phyloP scores from a whole-genome alignment of 2,329 filamentous ascomycete genomes.

The Aspergillus ochraceoroseus region DNA sequence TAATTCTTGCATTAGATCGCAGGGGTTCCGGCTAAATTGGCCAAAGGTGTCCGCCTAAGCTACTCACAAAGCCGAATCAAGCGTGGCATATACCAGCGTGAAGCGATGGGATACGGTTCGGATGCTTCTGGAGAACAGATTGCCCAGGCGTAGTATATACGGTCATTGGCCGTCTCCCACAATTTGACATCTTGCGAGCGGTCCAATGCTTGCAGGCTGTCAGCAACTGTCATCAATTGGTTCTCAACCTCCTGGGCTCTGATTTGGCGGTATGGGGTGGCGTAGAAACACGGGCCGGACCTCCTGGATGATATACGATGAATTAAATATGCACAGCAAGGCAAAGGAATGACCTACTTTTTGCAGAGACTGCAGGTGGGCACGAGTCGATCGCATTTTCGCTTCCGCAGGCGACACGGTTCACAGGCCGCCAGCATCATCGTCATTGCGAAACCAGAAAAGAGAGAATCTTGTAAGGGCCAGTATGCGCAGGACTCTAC shows the following conservation, averaged over 20 bases:
- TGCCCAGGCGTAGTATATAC: not conserved
- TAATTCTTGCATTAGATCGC: no score
- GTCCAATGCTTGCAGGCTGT: no score
- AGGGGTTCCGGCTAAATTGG: no score
- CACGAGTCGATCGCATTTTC: conserved; percentile 4
- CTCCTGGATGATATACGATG: not conserved
- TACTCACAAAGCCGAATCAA: conserved; percentile 4
- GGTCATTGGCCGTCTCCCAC: not conserved
- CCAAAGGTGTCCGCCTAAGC: no score
- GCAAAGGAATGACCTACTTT: not conserved
- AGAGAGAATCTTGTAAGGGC: no score
- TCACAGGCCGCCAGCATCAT: conserved; percentile 8
- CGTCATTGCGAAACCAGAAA: no score
- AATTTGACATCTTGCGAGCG: not conserved
- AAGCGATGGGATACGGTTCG: not conserved
- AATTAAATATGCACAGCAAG: not conserved
- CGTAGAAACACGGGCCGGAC: not conserved
- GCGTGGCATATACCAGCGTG: conserved; percentile 4
- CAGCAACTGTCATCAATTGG: no score
- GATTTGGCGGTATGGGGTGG: not conserved
- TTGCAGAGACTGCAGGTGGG: conserved; percentile 5
- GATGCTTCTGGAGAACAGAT: not conserved
- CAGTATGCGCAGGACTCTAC: no score
- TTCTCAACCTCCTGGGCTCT: not conserved
- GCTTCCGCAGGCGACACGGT: conserved; percentile 5